phyloP scores from a whole-genome alignment of 352 stramenopile species.

The Pythium coloratum region DNA sequence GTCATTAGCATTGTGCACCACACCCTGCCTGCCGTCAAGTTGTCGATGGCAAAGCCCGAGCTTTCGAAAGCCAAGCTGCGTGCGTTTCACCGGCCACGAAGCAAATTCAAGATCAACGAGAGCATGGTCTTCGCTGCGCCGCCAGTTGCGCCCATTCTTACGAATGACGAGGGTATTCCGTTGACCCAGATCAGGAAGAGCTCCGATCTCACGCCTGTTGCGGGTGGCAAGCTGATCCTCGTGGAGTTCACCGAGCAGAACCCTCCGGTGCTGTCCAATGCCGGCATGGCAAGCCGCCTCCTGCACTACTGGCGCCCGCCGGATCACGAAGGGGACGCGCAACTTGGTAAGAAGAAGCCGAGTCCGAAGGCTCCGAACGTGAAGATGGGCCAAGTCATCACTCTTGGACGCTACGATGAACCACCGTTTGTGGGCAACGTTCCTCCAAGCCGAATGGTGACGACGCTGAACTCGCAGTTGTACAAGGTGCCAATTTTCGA shows the following conservation, averaged over 20 bases:
- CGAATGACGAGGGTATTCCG: constrained; percentile 69
- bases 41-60: constrained; percentile 83
- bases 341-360: constrained; percentile 71
- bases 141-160: constrained; percentile 35
- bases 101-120: constrained; percentile 88
- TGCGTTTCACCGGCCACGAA: constrained; percentile 78
- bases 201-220: constrained; percentile 73
- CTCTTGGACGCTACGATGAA: constrained; percentile 72
- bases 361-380: constrained; percentile 79
- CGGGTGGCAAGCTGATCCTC: constrained; percentile 75
- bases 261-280: constrained; percentile 77
- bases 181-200: constrained; percentile 87
- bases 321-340: constrained; percentile 39
- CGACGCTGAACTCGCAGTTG: constrained; percentile 78
- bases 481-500: constrained; percentile 84
- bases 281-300: constrained; percentile 80
- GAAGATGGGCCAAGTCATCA: constrained; percentile 81
- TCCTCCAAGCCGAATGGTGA: constrained; percentile 68
- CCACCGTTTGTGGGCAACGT: constrained; percentile 84
- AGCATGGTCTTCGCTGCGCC: constrained; percentile 51
- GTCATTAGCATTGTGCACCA: constrained; percentile 84
- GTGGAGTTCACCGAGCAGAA: constrained; percentile 85
- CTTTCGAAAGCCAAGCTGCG: constrained; percentile 78
- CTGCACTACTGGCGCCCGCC: constrained; percentile 83
- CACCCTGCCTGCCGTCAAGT: constrained; percentile 84